A percentile compares a stretch with the other conserved stretches of the same genome.
These are phyloP conservation scores for Tulasnella sp. DNA, from an alignment of 768 basidiomycete species.

Conservation along the genomic window DNA sequence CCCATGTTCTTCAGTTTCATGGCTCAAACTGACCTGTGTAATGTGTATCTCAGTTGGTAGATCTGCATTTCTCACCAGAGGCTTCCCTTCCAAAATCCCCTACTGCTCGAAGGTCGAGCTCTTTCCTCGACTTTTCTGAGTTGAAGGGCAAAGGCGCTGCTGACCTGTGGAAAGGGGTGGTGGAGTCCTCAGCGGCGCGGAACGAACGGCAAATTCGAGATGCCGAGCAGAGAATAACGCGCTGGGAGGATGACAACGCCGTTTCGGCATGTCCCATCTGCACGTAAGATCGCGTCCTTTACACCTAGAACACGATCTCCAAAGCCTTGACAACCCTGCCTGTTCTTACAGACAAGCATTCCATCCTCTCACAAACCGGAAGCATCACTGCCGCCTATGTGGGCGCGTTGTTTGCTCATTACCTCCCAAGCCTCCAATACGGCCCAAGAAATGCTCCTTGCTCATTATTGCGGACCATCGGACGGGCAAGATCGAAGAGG, in stretches of 20 bases:
- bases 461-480: conserved; percentile 80
- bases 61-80: conserved; percentile 37
- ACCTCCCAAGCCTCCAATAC: conserved; percentile 63
- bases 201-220: conserved; percentile 57
- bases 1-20: background rate
- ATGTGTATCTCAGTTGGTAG: conserved; percentile 32
- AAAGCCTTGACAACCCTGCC: background rate
- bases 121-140: conserved; percentile 56
- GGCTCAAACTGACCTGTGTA: conserved; percentile 8
- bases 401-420: conserved; percentile 87
- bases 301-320: background rate
- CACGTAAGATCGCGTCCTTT: conserved; percentile 41
- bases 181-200: conserved; percentile 38
- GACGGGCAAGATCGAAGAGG: conserved; percentile 72
- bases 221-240: conserved; percentile 86
- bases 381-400: conserved; percentile 93
- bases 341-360: conserved; percentile 52
- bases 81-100: conserved; percentile 22
- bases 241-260: conserved; percentile 80
- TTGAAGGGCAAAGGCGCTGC: conserved; percentile 56
- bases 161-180: conserved; percentile 59
- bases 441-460: conserved; percentile 62
- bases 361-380: conserved; percentile 82
- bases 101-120: conserved; percentile 43
- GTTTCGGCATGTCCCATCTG: conserved; percentile 82